Percentiles rank a stretch among this genome's conserved stretches.
phyloP scores from a whole-genome alignment of 345 rosid genomes.

The Populus simonii region DNA sequence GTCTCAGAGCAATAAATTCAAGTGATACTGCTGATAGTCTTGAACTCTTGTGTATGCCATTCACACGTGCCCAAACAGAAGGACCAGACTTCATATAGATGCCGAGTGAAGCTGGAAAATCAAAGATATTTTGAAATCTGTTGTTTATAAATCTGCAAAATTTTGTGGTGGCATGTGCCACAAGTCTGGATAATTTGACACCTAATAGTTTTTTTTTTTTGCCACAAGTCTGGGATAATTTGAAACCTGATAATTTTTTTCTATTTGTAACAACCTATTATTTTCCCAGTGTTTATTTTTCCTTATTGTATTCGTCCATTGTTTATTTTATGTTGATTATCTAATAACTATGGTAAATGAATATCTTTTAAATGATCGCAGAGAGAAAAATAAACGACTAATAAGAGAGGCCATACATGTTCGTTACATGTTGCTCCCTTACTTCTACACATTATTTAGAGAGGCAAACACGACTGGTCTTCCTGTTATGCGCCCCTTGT shows the following conservation, averaged over 20 bases:
- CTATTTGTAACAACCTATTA: neutral
- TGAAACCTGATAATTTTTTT: too few relatives aligned
- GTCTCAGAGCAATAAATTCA: neutral
- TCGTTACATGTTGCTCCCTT: constrained; percentile 87
- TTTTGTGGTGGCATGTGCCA: neutral
- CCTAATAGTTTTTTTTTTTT: neutral
- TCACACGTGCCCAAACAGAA: too few relatives aligned
- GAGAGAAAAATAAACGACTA: constrained; percentile 76
- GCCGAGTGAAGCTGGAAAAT: neutral
- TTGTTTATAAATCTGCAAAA: neutral
- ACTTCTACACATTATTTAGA: constrained; percentile 89
- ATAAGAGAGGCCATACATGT: constrained; percentile 84
- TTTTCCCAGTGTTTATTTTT: neutral
- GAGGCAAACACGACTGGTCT: constrained; percentile 87
- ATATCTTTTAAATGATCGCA: constrained; percentile 34
- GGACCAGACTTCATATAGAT: neutral
- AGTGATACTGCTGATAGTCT: neutral
- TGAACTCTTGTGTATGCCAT: neutral
- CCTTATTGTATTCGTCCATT: neutral
- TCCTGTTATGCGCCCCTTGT: constrained; percentile 83
- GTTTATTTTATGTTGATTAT: neutral
- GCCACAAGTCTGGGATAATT: too few relatives aligned
- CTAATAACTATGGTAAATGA: neutral
- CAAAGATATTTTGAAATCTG: neutral
- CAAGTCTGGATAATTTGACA: neutral